Conservation (phyloP, 192 early-diverging fungal species). For the Coemansia sp. region DNA sequence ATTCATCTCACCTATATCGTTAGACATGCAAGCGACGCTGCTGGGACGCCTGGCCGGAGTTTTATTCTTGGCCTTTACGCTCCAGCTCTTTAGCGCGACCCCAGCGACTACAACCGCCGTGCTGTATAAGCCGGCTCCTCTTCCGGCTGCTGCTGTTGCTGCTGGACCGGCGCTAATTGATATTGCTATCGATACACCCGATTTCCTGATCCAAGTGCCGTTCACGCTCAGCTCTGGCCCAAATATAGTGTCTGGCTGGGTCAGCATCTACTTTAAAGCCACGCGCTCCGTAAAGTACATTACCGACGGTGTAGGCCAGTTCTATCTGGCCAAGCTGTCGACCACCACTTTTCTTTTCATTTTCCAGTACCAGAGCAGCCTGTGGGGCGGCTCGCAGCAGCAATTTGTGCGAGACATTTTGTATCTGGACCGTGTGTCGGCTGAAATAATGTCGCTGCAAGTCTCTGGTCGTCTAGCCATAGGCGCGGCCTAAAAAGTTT, state of each 20-base stretch:
- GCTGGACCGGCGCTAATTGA: slow-evolving; percentile 13
- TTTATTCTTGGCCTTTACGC: neutral
- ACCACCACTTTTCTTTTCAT: slow-evolving; percentile 37
- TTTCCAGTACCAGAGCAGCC: slow-evolving; percentile 22
- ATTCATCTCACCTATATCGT: neutral
- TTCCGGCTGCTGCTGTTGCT: too few relatives aligned
- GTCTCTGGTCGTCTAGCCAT: slow-evolving; percentile 1
- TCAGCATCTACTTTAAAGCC: slow-evolving; percentile 36
- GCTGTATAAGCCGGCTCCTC: neutral
- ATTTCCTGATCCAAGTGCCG: slow-evolving; percentile 32
- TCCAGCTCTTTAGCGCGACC: slow-evolving; percentile 1
- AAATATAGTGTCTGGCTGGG: slow-evolving; percentile 17
- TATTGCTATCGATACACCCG: slow-evolving; percentile 18
- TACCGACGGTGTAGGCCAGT: slow-evolving; percentile 18
- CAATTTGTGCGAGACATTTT: slow-evolving; percentile 20
- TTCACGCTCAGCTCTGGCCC: slow-evolving; percentile 23
- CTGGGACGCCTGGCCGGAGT: neutral
- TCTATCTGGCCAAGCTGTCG: slow-evolving; percentile 29
- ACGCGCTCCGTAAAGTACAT: slow-evolving; percentile 29
- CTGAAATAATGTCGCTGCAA: slow-evolving; percentile 17
- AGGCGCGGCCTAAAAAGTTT: neutral
- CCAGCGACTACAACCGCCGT: neutral
- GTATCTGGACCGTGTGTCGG: slow-evolving; percentile 36
- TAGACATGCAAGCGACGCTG: neutral
- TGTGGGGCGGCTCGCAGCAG: slow-evolving; percentile 1